These are phyloP conservation scores for Keithomyces neogunnii DNA, from an alignment of 2,329 filamentous ascomycete species.

Conservation along the genomic window DNA sequence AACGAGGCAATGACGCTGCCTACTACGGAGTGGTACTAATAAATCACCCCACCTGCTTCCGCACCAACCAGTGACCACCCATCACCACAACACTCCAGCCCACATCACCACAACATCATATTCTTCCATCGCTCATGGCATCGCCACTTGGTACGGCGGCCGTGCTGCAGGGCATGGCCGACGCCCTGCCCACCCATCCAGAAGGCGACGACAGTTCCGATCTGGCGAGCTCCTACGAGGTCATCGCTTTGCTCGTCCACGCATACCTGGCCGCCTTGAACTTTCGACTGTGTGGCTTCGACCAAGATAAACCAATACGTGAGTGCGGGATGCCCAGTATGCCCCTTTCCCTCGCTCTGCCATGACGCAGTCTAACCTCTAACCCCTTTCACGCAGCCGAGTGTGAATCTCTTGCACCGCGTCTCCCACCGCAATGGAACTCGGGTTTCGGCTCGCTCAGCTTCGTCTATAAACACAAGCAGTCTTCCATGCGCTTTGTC, in stretches of 20 bases:
- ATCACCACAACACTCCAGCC: neutral
- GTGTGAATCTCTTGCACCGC: slow-evolving; percentile 47
- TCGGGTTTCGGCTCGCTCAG: slow-evolving; percentile 59
- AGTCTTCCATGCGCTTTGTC: slow-evolving; percentile 78
- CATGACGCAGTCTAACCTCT: neutral
- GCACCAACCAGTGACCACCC: neutral
- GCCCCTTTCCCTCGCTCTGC: neutral
- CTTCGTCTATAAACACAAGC: slow-evolving; percentile 80
- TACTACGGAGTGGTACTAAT: too few species aligned
- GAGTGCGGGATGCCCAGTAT: slow-evolving; percentile 13
- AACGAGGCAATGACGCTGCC: too few species aligned
- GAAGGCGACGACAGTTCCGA: slow-evolving; percentile 48
- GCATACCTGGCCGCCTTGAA: slow-evolving; percentile 72
- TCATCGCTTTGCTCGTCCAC: slow-evolving; percentile 75
- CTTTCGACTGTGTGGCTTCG: slow-evolving; percentile 75
- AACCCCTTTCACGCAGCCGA: slow-evolving; percentile 20
- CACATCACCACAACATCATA: neutral
- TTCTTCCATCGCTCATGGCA: slow-evolving; percentile 12
- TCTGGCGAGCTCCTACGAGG: slow-evolving; percentile 68
- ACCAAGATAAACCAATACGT: slow-evolving; percentile 72
- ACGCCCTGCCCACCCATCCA: slow-evolving; percentile 48
- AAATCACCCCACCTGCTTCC: too few species aligned
- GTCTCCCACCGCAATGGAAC: slow-evolving; percentile 76
- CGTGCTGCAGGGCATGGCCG: slow-evolving; percentile 48
- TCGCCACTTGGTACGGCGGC: slow-evolving; percentile 21